Evolutionary conservation across 2,329 filamentous ascomycete genomes (phyloP).

Genomic region (Exophiala alcalophila): DNA sequence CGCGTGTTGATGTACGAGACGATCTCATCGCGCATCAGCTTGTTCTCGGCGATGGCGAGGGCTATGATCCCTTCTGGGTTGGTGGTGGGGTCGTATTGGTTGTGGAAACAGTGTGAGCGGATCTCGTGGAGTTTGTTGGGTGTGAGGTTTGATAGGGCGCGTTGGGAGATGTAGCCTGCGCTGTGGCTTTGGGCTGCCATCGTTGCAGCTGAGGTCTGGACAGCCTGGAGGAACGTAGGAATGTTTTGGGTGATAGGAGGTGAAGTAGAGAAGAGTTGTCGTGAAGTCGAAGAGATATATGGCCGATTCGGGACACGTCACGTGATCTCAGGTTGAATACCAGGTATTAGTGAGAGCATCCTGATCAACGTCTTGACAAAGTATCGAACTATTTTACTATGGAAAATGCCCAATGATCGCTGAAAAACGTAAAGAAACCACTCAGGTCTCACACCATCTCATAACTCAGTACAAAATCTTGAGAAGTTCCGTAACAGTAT

Average conservation of each 20-base stretch:
- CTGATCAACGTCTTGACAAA: too few species aligned
- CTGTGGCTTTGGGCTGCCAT: not conserved
- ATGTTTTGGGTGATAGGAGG: too few species aligned
- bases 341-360: too few species aligned
- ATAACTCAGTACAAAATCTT: constrained; percentile 16
- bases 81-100: constrained; percentile 21
- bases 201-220: not conserved
- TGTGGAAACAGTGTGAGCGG: constrained; percentile 23
- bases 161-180: constrained; percentile 12
- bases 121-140: constrained; percentile 19
- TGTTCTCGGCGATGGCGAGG: constrained; percentile 27
- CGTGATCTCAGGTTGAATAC: not conserved
- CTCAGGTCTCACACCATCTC: too few species aligned
- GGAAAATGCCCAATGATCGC: too few species aligned
- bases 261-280: not conserved
- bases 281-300: too few species aligned
- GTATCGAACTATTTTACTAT: too few species aligned
- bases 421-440: too few species aligned
- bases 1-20: constrained; percentile 20
- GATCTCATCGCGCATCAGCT: constrained; percentile 26
- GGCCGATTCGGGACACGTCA: too few species aligned
- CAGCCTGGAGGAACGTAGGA: too few species aligned
- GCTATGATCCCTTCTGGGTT: constrained; percentile 24
- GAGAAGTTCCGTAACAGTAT: constrained; percentile 20
- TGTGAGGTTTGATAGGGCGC: constrained; percentile 17